Evolutionary conservation across 345 rosid genomes (phyloP), one percentile per base, ranked within the genome.

Genomic region (Ailanthus altissimus): DNA sequence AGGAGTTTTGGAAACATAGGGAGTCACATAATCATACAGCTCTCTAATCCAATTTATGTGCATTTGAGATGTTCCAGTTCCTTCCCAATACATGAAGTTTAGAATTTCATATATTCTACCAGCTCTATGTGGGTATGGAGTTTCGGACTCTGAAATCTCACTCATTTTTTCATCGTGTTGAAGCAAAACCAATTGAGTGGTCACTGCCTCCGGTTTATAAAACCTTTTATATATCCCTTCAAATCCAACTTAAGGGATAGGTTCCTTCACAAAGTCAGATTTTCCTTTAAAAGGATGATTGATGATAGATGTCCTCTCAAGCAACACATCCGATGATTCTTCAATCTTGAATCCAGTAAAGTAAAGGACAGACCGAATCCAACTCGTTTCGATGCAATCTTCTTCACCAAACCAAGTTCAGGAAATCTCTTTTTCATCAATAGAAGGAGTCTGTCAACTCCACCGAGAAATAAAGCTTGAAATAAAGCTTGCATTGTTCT

Each of bases 111-210:
- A n/a, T n/a, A n/a, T n/a, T n/a, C n/a, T n/a, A n/a, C n/a, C n/a
- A n/a, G n/a, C n/a, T n/a, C n/a, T n/a, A n/a, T n/a, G n/a, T n/a
- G n/a, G n/a, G 74, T n/a, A n/a, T n/a, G n/a, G n/a, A n/a, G n/a
- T n/a, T n/a, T n/a, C n/a, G n/a, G n/a, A n/a, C n/a, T n/a, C n/a
- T n/a, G n/a, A n/a, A n/a, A n/a, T n/a, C n/a, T n/a, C n/a, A n/a
- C n/a, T n/a, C n/a, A 86, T 85, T 73, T 32, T 80, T 5, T 88
- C 89, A 0, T 88, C 91, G 21, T 86, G 83, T 0, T 89, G 86
- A 70, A 13, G 70, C 50, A 83, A 70, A 1, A 67, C 32, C 63
- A 77, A 18, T 2, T 16, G 4, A 6, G 72, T 49, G 0, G 49
- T 32, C 28, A 49, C 79, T 0, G 2, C 38, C 8, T 75, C 80